Conservation (phyloP, 306 rosid genomes). For the Dryas drummondii region DNA sequence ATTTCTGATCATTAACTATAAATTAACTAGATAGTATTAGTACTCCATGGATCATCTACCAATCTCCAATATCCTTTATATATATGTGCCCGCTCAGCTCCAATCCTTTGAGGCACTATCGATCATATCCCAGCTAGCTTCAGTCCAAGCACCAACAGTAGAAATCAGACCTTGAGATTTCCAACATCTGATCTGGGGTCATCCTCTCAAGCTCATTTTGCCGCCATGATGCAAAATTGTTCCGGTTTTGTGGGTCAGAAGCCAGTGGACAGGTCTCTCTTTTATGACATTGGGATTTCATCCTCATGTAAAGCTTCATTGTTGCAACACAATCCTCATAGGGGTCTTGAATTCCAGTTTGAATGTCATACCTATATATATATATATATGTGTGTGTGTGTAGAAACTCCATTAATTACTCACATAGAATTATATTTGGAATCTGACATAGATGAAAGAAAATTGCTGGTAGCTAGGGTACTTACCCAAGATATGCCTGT, state of each 20-base stretch:
- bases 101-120: not conserved
- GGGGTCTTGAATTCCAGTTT: slow-evolving; percentile 80
- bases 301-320: slow-evolving; percentile 82
- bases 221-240: slow-evolving; percentile 69
- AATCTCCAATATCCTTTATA: not conserved
- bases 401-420: not conserved
- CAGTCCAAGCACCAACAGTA: slow-evolving; percentile 97
- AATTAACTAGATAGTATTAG: not conserved
- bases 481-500: slow-evolving; percentile 89
- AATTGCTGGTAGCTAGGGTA: not conserved
- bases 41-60: not conserved
- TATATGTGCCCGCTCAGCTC: not conserved
- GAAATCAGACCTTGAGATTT: slow-evolving; percentile 81
- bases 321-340: slow-evolving; percentile 85
- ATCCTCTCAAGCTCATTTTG: slow-evolving; percentile 77
- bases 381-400: no score
- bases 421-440: not conserved
- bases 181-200: slow-evolving; percentile 83
- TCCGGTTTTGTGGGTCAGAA: slow-evolving; percentile 68
- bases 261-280: slow-evolving; percentile 63
- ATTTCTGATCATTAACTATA: not conserved
- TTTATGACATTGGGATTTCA: slow-evolving; percentile 65
- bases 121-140: not conserved
- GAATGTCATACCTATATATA: slow-evolving; percentile 74
- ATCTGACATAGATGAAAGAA: not conserved